A percentile compares a stretch with the other conserved stretches of the same genome.
phyloP scores from a whole-genome alignment of 2,329 filamentous ascomycete species.

The Stagonosporopsis cucurbitacearum region DNA sequence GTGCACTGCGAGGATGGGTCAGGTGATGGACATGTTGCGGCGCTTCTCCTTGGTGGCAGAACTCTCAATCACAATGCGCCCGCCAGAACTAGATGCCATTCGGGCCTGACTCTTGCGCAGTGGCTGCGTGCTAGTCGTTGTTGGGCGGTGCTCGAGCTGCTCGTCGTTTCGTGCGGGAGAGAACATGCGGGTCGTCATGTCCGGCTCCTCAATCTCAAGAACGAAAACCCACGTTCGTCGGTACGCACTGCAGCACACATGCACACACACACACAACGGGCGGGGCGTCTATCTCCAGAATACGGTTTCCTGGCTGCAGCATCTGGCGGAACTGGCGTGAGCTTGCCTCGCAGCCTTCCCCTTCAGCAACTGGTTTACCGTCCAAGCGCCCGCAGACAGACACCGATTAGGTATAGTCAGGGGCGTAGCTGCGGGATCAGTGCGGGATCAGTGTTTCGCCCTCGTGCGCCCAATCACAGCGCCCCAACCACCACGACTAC shows the following conservation, averaged over 20 bases:
- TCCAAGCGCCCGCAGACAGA: conserved; percentile 14
- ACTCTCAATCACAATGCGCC: background rate
- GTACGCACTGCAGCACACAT: background rate
- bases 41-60: background rate
- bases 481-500: conserved; percentile 17
- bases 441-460: conserved; percentile 29
- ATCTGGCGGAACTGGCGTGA: conserved; percentile 17
- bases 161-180: conserved; percentile 1
- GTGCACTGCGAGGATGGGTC: background rate
- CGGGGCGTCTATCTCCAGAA: conserved; percentile 10
- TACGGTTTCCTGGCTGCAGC: conserved; percentile 1
- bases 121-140: conserved; percentile 6
- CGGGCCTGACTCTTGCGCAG: conserved; percentile 9
- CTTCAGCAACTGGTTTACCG: conserved; percentile 13
- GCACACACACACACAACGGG: too few relatives aligned
- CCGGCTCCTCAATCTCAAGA: background rate
- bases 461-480: conserved; percentile 27
- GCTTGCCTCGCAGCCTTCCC: conserved; percentile 14
- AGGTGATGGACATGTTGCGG: background rate
- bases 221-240: too few relatives aligned
- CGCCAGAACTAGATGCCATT: background rate
- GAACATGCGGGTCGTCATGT: conserved; percentile 10
- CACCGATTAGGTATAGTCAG: conserved; percentile 33
- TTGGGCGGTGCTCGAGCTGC: conserved; percentile 10
- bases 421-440: conserved; percentile 32